Base-by-base conservation (phyloP, 495 filamentous ascomycete genomes). In the Niebla homalea region DNA sequence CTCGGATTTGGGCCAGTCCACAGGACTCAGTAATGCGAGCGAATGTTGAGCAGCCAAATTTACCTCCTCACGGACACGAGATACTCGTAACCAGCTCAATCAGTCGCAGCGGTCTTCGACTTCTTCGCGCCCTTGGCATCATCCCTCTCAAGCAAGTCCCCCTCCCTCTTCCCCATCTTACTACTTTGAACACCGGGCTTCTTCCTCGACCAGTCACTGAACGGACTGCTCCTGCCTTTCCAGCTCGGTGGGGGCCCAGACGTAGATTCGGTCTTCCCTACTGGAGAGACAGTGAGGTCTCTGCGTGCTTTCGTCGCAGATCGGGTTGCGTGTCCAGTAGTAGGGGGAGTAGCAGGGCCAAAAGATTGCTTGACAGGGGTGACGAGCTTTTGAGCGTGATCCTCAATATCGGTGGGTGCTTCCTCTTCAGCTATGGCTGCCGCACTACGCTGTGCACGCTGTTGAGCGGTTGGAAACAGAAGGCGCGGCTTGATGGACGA, bases 401-500 rank as follows among this genome's bases (percentile, higher is more conserved):
- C 79, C 35, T 84, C 81, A 36, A 77, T 72, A 48, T 80, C 77
- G 3, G 73, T 72, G 12, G 69, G 64, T 4, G 68, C 72, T 47
- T 78, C 71, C 55, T 76, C 71, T 19, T 74, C 70, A 29, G 76
- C 69, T 50, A 71, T 65, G 43, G 72, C 65, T 36, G 74, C 69
- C 40, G 69, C 44, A 19, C 64, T 62, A 35, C 60, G 61, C 43
- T 58, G 47, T 0, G 48, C 56, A 15, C 44, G 61, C 51, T 71
- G 60, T 36, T 68, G 60, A 11, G 70, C 63, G 19, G 69, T 64
- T 14, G 86, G 81, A 69, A 95, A 98, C 10, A 98, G 79, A 14
- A 89, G 74, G 35, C 89, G 84, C 2, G 90, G 90, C 60, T 87
- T 86, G 66, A 94, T 75, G 2, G 81, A 75, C 0, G 81, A 79